These are phyloP conservation scores for Cinnamomum chago DNA, from an alignment of 164 flowering plant species.

Conservation along the genomic window DNA sequence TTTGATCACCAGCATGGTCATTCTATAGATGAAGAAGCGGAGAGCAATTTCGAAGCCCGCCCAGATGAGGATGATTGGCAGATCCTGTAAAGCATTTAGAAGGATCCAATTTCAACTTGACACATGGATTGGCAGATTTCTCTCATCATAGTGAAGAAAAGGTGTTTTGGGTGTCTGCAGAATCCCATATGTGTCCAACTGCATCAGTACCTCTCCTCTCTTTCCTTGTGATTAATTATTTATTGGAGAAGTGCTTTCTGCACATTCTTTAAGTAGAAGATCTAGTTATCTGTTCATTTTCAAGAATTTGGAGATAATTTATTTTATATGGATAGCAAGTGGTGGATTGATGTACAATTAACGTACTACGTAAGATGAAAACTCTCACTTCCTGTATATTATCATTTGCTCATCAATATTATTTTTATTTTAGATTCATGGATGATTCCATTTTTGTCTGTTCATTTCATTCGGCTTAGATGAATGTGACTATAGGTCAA, in stretches of 20 bases:
- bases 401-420: no score
- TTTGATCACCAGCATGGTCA: constrained; percentile 15
- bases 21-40: constrained; percentile 24
- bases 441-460: no score
- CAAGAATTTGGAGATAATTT: background rate
- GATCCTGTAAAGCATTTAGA: constrained; percentile 40
- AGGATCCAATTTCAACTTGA: background rate
- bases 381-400: no score
- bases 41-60: constrained; percentile 18
- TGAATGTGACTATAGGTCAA: no score
- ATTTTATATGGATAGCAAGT: background rate
- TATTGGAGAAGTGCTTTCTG: background rate
- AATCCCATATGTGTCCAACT: background rate
- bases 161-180: background rate
- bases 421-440: no score
- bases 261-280: background rate
- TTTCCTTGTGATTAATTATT: no score
- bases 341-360: background rate
- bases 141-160: background rate
- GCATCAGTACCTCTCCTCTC: background rate
- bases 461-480: no score
- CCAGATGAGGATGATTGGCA: constrained; percentile 84
- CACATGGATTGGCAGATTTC: background rate
- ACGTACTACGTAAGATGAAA: no score
- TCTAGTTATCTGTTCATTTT: background rate